Base-by-base conservation (phyloP, 305 asterid species). In the Plantago lanceolata region DNA sequence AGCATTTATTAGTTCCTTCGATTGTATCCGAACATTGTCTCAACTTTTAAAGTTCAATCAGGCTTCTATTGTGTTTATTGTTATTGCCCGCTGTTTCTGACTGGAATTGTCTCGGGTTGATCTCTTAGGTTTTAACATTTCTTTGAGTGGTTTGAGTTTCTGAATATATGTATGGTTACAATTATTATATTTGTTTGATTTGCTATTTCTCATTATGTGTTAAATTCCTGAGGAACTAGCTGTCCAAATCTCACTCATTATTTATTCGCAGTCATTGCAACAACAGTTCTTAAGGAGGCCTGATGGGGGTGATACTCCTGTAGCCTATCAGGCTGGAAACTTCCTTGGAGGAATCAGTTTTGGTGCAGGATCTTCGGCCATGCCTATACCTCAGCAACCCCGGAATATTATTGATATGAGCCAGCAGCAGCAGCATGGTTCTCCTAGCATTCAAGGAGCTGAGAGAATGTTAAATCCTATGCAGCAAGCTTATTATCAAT, bases 401-500 rank as follows among this genome's bases (percentile, higher is more conserved):
- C 76, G 94, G 71, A 89, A 84, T 74, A 80, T 80, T 78, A 76
- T 78, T 21, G 97, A 83, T 56, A 31, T 75, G 74, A 87, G 90
- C 65, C 95, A 86, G 72, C 97, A 83, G 45, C 92, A 85, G 69
- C 97, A 84, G 47, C 93, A 85, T 69, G 84, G 75, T 56, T 77
- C 95, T 65, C 79, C 95, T 64, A 82, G 95, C 88, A 79, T 73
- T 76, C 99, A 85, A 76, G 96, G 84, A 66, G 78, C 69, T 74
- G 96, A 90, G 75, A 97, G 81, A 69, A 95, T 84, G 65, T 67
- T 78, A 75, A 85, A 81, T 79, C 95, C 97, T 37, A 77, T 79
- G 50, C 96, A 88, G 75, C 97, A 90, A 71, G 95, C 99, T 54
- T 94, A 90, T 74, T 60, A 87, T 78, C 96, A 93, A 68, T 82